Evolutionary conservation across 257 asterid species (phyloP).

Genomic region (Coffea canephora): DNA sequence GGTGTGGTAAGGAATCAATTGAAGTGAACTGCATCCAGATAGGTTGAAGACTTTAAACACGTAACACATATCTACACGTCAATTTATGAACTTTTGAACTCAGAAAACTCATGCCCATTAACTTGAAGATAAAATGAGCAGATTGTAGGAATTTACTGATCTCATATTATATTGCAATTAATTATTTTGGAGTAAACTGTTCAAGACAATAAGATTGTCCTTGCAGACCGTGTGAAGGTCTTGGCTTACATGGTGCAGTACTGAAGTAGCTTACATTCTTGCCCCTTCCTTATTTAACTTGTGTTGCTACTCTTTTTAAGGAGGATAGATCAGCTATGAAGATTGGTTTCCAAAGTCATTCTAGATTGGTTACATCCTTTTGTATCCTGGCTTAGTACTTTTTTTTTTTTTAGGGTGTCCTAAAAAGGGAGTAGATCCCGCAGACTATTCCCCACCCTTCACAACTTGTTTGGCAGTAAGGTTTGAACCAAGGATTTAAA

Average conservation of each 20-base stretch:
- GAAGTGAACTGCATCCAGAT: not conserved
- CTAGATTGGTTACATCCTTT: slow-evolving; percentile 13
- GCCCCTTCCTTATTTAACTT: not conserved
- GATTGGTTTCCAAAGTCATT: slow-evolving; percentile 38
- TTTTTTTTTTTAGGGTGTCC: no score
- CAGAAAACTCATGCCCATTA: not conserved
- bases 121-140: not conserved
- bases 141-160: not conserved
- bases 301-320: slow-evolving; percentile 14
- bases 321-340: slow-evolving; percentile 30
- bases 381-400: slow-evolving; percentile 38
- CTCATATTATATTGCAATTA: not conserved
- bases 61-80: not conserved
- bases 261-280: not conserved
- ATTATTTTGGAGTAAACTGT: not conserved
- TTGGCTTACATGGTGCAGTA: not conserved
- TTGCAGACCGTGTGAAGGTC: not conserved
- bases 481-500: no score
- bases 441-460: no score
- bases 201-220: not conserved
- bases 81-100: not conserved
- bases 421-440: no score
- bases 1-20: not conserved
- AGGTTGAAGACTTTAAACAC: not conserved
- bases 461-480: no score